Evolutionary conservation across 441 rosid species (phyloP), one percentile per base, ranked within the genome.

Genomic region (Breynia disticha): DNA sequence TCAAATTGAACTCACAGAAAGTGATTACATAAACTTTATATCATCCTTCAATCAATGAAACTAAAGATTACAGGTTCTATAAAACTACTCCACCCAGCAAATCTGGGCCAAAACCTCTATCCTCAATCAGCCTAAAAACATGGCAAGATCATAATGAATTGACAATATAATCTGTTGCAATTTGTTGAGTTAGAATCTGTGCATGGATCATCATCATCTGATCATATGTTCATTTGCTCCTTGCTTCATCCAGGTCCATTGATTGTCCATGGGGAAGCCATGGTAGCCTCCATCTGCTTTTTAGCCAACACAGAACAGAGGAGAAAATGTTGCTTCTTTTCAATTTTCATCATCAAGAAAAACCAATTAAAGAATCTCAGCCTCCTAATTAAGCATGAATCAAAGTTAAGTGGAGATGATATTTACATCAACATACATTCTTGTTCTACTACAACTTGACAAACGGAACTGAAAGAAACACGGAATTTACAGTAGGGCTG

Each of bases 261-360:
- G 76, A 44, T 52, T 59, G 69, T 32, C 64, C 76, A 16, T 56
- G 76, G 19, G 76, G 59, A 56, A 52, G 61, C 17, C 41, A 76
- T 38, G 57, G 76, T 16, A 65, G 52, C 74, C 73, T 24, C 49
- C 77, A 66, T 80, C 87, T 80, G 86, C 56, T 76, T 56, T 63
- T 50, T 58, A 68, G 42, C 52, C 73, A 71, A 55, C 66, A 52
- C n/a, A n/a, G n/a, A 28, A 58, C 46, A 50, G 22, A n/a, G 47
- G 68, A 63, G 15, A 56, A 46, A 61, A 11, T 32, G 11, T 53
- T 54, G 70, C 54, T 48, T 50, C 52, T 54, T 57, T 60, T 59
- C 47, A 59, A 46, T 21, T 11, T 7, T 14, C 21, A 49, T 48
- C 9, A 52, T 59, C 48, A 63, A 54, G n/a, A 20, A 47, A 52